Conservation (phyloP, 2,329 filamentous ascomycete genomes). For the Zasmidium citrigriseum region DNA sequence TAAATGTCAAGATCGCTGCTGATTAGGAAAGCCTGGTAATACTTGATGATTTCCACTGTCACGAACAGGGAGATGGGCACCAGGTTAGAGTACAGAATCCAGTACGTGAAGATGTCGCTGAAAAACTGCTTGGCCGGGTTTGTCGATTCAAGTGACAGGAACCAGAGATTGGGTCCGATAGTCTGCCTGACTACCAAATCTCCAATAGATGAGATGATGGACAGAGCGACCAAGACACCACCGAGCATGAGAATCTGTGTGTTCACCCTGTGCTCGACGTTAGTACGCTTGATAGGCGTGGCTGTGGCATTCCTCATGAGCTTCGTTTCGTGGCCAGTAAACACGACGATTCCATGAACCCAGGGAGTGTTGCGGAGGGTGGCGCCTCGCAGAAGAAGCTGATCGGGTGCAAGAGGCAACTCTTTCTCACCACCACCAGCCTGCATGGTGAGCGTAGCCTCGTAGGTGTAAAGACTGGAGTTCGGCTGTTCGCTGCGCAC, state of each 20-base stretch:
- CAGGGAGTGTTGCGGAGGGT: slow-evolving; percentile 95
- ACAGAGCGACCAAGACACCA: slow-evolving; percentile 77
- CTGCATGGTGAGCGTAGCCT: slow-evolving; percentile 90
- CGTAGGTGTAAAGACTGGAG: slow-evolving; percentile 97
- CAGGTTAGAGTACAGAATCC: slow-evolving; percentile 94
- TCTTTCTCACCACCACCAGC: slow-evolving; percentile 91
- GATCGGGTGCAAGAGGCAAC: slow-evolving; percentile 83
- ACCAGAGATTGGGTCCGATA: slow-evolving; percentile 63
- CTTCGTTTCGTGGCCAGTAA: slow-evolving; percentile 97
- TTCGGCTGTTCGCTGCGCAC: slow-evolving; percentile 96
- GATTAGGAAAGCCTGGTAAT: slow-evolving; percentile 96
- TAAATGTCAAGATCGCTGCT: slow-evolving; percentile 98
- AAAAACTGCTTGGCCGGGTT: slow-evolving; percentile 79
- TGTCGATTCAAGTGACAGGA: slow-evolving; percentile 68
- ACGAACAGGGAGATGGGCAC: slow-evolving; percentile 98
- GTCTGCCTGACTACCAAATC: slow-evolving; percentile 78
- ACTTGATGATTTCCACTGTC: slow-evolving; percentile 96
- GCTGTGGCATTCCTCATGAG: slow-evolving; percentile 98
- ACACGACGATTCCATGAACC: slow-evolving; percentile 95
- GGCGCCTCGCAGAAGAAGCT: slow-evolving; percentile 87
- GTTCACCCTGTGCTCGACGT: slow-evolving; percentile 92
- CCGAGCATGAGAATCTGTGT: slow-evolving; percentile 89
- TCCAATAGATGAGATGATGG: slow-evolving; percentile 86
- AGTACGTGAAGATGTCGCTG: slow-evolving; percentile 94
- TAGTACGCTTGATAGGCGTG: slow-evolving; percentile 95